Percentiles rank a stretch among this genome's conserved stretches.
phyloP scores from a whole-genome alignment of 2,329 filamentous ascomycete genomes.

The Metarhizium anisopliae region DNA sequence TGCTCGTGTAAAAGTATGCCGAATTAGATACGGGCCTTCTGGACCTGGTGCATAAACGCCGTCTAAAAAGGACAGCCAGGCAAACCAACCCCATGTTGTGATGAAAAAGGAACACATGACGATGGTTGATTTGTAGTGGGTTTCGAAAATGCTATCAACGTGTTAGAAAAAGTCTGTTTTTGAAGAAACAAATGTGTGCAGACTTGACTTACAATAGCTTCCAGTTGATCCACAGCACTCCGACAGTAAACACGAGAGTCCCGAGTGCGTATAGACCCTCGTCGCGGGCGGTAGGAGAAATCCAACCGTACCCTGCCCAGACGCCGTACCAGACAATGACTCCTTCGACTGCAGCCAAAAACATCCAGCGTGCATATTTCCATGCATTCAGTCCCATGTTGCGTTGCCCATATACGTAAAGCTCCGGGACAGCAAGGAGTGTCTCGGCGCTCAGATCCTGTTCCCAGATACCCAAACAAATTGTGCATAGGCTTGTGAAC shows the following conservation, averaged over 20 bases:
- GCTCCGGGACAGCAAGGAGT: slow-evolving; percentile 81
- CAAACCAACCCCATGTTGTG: slow-evolving; percentile 57
- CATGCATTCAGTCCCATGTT: slow-evolving; percentile 63
- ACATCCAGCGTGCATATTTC: slow-evolving; percentile 70
- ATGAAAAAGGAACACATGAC: slow-evolving; percentile 50
- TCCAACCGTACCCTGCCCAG: slow-evolving; percentile 42
- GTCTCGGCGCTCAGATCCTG: slow-evolving; percentile 80
- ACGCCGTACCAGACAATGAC: slow-evolving; percentile 63
- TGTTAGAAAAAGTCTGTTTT: slow-evolving; percentile 12
- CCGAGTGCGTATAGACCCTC: slow-evolving; percentile 67
- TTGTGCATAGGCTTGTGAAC: slow-evolving; percentile 82
- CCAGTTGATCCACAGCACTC: slow-evolving; percentile 62
- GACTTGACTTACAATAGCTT: slow-evolving; percentile 58
- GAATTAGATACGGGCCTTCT: slow-evolving; percentile 55
- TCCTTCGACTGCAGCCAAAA: slow-evolving; percentile 63
- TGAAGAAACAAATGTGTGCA: no score
- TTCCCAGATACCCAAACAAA: slow-evolving; percentile 86
- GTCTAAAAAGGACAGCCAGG: slow-evolving; percentile 67
- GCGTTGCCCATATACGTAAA: slow-evolving; percentile 76
- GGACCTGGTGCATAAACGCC: slow-evolving; percentile 44
- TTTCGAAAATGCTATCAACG: slow-evolving; percentile 53
- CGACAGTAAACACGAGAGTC: slow-evolving; percentile 60
- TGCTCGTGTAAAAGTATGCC: slow-evolving; percentile 51
- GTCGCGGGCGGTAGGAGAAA: slow-evolving; percentile 45
- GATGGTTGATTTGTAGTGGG: slow-evolving; percentile 63